Evolutionary conservation across 2,329 filamentous ascomycete species (phyloP).

Genomic region (Epichloe festucae): DNA sequence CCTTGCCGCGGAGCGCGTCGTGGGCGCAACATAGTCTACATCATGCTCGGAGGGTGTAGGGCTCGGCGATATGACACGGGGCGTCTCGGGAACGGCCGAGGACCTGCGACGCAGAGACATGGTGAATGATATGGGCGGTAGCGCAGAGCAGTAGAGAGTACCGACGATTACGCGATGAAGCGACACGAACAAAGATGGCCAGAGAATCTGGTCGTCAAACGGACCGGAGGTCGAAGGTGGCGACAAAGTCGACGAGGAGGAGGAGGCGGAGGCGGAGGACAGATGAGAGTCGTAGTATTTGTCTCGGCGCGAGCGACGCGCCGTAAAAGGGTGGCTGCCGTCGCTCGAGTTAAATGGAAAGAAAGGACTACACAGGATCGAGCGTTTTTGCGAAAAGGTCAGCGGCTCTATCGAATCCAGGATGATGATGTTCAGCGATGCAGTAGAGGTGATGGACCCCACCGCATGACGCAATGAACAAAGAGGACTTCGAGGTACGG

Average conservation of each 20-base stretch:
- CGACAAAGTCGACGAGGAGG: background rate
- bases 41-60: slow-evolving; percentile 41
- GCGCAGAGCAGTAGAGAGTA: slow-evolving; percentile 38
- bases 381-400: slow-evolving; percentile 7
- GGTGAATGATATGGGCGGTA: slow-evolving; percentile 45
- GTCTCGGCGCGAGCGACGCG: slow-evolving; percentile 35
- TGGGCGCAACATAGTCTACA: slow-evolving; percentile 50
- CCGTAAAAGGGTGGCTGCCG: slow-evolving; percentile 9
- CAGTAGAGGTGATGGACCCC: slow-evolving; percentile 42
- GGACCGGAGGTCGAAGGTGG: slow-evolving; percentile 6
- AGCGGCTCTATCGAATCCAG: slow-evolving; percentile 42
- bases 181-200: slow-evolving; percentile 34
- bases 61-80: slow-evolving; percentile 81
- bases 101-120: slow-evolving; percentile 38
- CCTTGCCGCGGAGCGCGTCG: slow-evolving; percentile 59
- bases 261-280: background rate
- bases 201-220: slow-evolving; percentile 17
- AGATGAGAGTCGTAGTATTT: slow-evolving; percentile 30
- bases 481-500: background rate
- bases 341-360: slow-evolving; percentile 12
- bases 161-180: slow-evolving; percentile 41
- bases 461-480: slow-evolving; percentile 37
- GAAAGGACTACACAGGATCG: slow-evolving; percentile 9
- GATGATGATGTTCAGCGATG: slow-evolving; percentile 31
- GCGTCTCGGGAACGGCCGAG: slow-evolving; percentile 54